phyloP scores from a whole-genome alignment of 2,329 filamentous ascomycete species.

The Penicillium sp. region DNA sequence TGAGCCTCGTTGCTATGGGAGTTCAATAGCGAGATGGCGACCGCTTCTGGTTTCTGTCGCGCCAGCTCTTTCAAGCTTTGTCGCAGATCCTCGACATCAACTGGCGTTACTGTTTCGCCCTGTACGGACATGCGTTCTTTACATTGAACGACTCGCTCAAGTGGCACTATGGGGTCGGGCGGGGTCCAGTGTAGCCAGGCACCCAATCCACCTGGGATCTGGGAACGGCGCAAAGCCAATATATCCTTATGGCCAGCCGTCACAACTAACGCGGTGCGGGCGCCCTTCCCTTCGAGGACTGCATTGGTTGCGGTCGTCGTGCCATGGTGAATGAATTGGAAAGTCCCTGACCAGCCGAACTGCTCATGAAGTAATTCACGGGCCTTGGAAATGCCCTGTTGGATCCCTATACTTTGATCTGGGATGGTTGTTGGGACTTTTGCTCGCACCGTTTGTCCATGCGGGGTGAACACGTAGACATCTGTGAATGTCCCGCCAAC shows the following conservation, averaged over 20 bases:
- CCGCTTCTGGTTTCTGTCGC: constrained; percentile 43
- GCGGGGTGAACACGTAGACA: constrained; percentile 47
- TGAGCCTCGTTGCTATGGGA: constrained; percentile 47
- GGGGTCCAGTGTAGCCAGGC: constrained; percentile 51
- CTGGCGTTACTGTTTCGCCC: constrained; percentile 40
- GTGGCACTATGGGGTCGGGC: constrained; percentile 49
- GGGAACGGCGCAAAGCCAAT: constrained; percentile 46
- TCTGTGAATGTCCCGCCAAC: constrained; percentile 49
- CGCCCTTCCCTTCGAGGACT: constrained; percentile 51
- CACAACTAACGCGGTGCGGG: constrained; percentile 47
- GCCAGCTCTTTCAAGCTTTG: constrained; percentile 39
- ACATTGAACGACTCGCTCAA: constrained; percentile 49
- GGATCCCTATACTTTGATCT: constrained; percentile 50
- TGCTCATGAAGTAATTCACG: constrained; percentile 38
- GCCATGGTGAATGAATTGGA: constrained; percentile 51
- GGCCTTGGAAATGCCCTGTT: constrained; percentile 46
- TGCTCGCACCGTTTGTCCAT: constrained; percentile 44
- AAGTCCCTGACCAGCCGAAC: constrained; percentile 45
- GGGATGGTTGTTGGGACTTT: constrained; percentile 47
- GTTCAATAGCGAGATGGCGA: constrained; percentile 49
- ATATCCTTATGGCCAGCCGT: constrained; percentile 52
- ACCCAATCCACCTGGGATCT: constrained; percentile 52
- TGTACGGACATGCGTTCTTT: constrained; percentile 45
- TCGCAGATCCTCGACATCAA: constrained; percentile 43
- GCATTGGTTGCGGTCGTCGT: constrained; percentile 52